A percentile compares a stretch with the other conserved stretches of the same genome.
Evolutionary conservation across 345 rosid species (phyloP).

Genomic region (Abelmoschus esculentus): DNA sequence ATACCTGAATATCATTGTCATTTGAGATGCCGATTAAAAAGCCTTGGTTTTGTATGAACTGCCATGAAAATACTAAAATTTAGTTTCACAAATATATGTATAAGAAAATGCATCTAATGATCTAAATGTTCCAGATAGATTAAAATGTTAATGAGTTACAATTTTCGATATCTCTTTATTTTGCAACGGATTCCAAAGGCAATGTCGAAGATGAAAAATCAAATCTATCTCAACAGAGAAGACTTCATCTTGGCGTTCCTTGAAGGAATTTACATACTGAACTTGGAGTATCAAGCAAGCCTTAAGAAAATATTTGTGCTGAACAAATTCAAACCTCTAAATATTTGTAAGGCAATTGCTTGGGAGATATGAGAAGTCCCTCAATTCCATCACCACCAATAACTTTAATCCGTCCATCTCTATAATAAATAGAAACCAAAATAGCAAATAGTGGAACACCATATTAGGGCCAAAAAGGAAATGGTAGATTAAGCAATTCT

Average conservation of each 20-base stretch:
- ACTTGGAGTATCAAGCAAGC: not conserved
- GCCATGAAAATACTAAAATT: conserved; percentile 22
- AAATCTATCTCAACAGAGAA: not conserved
- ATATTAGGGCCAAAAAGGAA: not conserved
- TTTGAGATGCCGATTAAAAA: conserved; percentile 44
- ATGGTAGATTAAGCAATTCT: not conserved
- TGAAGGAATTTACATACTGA: not conserved
- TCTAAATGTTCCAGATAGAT: not conserved
- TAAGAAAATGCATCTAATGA: not conserved
- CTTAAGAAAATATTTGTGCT: not conserved
- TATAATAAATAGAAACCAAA: conserved; percentile 15
- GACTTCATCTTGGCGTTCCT: not conserved
- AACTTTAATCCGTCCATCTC: conserved; percentile 68
- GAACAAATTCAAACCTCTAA: conserved; percentile 35
- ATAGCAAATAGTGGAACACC: not conserved
- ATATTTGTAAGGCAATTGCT: conserved; percentile 43
- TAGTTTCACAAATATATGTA: not conserved
- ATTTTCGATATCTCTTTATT: not conserved
- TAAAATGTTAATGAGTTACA: not conserved
- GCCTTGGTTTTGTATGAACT: conserved; percentile 64
- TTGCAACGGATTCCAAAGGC: not conserved
- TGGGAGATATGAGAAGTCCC: conserved; percentile 48
- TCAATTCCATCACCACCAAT: conserved; percentile 62
- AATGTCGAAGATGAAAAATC: not conserved
- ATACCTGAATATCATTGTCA: conserved; percentile 59